Base-by-base conservation (phyloP, 2,329 filamentous ascomycete genomes). In the Cercospora zeina region DNA sequence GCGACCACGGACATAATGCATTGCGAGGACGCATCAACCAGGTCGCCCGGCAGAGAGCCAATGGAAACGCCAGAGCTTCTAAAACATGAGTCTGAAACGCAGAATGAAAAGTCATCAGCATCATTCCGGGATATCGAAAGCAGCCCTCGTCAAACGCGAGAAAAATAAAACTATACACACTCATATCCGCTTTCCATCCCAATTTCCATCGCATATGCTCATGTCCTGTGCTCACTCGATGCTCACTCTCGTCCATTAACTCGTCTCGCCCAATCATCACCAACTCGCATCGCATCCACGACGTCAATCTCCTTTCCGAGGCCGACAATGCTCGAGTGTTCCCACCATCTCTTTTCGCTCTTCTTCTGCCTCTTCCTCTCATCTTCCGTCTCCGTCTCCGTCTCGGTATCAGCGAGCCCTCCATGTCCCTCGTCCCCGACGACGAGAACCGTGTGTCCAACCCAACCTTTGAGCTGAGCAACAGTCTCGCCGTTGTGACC, bases 241-340 rank as follows among this genome's bases (percentile, higher is more conserved):
- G 21, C 33, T 67, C 62, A 80, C 62, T 80, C 78, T 47, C 74
- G 69, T 4, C 89, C 89, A 72, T 87, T 87, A 61, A 96, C 86
- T 64, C 93, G 83, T 72, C 90, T 86, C 65, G 83, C 83, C 89
- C 92, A 97, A 76, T 97, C 93, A 70, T 97, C 93, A 56, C 89
- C 87, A 16, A 96, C 84, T 54, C 90, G 83, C 67, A 88, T 82
- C 33, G 88, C 89, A 75, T 97, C 93, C 2, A 97, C 91, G 16
- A 97, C 87, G 39, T 96, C 87, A 30, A 97, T 87, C 3, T 91
- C 90, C 72, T 95, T 89, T 14, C 93, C 93, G 61, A 93, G 82
- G 1, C 93, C 93, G 24, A 96, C 91, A 62, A 91, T 85, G 49
- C 92, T 89, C 61, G 91, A 86, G 58, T 84, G 82, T 75, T 92